phyloP scores from a whole-genome alignment of 148 eudicot species.

The Rhododendron vialii region DNA sequence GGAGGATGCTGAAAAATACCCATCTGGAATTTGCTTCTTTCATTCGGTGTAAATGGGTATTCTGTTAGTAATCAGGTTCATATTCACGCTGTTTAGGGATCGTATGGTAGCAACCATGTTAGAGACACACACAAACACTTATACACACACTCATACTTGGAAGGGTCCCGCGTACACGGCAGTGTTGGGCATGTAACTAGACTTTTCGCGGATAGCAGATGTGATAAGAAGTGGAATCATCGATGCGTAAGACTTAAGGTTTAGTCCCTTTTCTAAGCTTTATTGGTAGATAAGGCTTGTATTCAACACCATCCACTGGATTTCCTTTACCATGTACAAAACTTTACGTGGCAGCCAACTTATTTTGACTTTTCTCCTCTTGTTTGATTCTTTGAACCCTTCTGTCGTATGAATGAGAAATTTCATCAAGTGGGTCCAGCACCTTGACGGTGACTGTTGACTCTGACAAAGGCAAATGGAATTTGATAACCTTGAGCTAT shows the following conservation, averaged over 20 bases:
- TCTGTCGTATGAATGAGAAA: background rate
- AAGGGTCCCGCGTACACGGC: background rate
- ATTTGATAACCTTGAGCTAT: background rate
- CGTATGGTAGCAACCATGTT: background rate
- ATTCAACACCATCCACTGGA: background rate
- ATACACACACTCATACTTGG: background rate
- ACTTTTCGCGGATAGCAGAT: background rate
- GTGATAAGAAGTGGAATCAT: background rate
- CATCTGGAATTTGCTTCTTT: background rate
- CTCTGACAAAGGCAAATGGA: background rate
- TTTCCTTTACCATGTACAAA: background rate
- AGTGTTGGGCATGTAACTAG: background rate
- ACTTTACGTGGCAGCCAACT: background rate
- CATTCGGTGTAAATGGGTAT: background rate
- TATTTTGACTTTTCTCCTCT: background rate
- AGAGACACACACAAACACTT: background rate
- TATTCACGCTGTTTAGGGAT: background rate
- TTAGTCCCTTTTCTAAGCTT: background rate
- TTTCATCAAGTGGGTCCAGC: background rate
- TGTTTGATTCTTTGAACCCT: background rate
- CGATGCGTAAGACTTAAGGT: background rate
- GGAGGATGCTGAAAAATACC: background rate
- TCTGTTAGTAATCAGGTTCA: background rate
- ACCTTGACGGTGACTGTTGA: background rate
- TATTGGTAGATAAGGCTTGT: background rate